phyloP scores from a whole-genome alignment of 1,139 yeast genomes.

The Geotrichum fermentans region DNA sequence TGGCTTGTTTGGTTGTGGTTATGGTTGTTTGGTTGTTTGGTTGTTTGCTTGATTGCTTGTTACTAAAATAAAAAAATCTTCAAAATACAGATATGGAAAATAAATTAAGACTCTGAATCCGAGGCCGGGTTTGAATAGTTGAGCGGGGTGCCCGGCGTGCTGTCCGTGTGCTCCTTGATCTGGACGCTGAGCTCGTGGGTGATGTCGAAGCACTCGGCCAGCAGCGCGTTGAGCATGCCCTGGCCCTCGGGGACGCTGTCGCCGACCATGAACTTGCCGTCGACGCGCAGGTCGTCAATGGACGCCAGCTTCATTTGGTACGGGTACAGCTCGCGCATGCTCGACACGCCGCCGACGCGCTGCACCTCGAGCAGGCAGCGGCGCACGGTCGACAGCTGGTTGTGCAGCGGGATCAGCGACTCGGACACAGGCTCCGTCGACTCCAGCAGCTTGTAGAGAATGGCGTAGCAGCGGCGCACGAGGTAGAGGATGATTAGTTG shows the following conservation, averaged over 20 bases:
- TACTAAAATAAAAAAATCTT: too few relatives aligned
- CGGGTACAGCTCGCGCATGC: slow-evolving; percentile 84
- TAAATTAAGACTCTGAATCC: too few relatives aligned
- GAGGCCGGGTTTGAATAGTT: neutral
- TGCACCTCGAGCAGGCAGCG: slow-evolving; percentile 84
- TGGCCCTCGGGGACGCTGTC: slow-evolving; percentile 95
- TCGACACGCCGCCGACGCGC: slow-evolving; percentile 85
- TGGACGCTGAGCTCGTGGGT: slow-evolving; percentile 86
- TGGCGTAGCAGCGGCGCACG: slow-evolving; percentile 82
- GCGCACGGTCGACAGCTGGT: slow-evolving; percentile 85
- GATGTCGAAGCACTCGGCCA: slow-evolving; percentile 92
- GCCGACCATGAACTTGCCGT: slow-evolving; percentile 86
- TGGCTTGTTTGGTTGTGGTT: too few relatives aligned
- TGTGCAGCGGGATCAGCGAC: slow-evolving; percentile 85
- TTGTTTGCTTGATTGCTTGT: too few relatives aligned
- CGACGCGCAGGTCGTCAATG: slow-evolving; percentile 75
- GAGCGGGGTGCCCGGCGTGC: slow-evolving; percentile 1
- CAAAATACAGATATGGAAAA: too few relatives aligned
- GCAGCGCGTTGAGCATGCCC: slow-evolving; percentile 80
- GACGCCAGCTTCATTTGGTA: slow-evolving; percentile 91
- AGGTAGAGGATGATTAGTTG: slow-evolving; percentile 72
- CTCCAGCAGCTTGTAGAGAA: slow-evolving; percentile 80
- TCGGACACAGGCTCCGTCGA: slow-evolving; percentile 94
- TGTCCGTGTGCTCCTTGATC: slow-evolving; percentile 57
- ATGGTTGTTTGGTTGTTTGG: too few relatives aligned